Percentiles rank a stretch among this genome's conserved stretches.
Evolutionary conservation across 2,329 filamentous ascomycete species (phyloP).

Genomic region (Hypomyces rosellus): DNA sequence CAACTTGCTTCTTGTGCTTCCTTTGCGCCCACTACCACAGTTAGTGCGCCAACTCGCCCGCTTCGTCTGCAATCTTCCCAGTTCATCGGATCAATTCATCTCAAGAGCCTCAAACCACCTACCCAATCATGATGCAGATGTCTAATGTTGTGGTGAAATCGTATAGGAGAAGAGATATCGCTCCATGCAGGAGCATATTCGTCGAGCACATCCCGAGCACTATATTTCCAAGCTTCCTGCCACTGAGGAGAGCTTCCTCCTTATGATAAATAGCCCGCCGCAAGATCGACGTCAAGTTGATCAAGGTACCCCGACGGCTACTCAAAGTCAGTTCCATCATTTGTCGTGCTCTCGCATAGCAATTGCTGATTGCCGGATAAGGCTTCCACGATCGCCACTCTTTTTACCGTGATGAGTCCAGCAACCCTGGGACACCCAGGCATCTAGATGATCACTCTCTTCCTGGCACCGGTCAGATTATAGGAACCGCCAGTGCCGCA

Average conservation of each 20-base stretch:
- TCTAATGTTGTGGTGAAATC: conserved; percentile 2
- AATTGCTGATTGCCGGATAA: conserved; percentile 17
- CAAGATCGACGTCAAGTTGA: conserved; percentile 56
- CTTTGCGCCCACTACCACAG: too few relatives aligned
- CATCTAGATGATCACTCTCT: conserved; percentile 59
- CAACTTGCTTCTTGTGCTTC: too few relatives aligned
- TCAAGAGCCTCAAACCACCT: not conserved
- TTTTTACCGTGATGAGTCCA: conserved; percentile 58
- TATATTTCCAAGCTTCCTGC: conserved; percentile 97
- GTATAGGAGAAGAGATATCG: conserved; percentile 86
- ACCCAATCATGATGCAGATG: not conserved
- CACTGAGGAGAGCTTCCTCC: conserved; percentile 92
- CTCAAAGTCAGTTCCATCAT: conserved; percentile 23
- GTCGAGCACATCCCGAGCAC: conserved; percentile 90
- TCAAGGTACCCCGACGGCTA: conserved; percentile 25
- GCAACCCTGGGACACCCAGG: conserved; percentile 62
- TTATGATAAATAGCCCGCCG: conserved; percentile 91
- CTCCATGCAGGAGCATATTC: conserved; percentile 99
- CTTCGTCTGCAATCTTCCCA: too few relatives aligned
- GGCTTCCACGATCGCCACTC: conserved; percentile 40
- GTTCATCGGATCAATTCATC: not conserved
- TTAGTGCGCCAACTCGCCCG: too few relatives aligned
- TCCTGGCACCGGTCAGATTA: conserved; percentile 36
- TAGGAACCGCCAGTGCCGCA: conserved; percentile 64
- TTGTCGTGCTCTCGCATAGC: not conserved